phyloP scores from a whole-genome alignment of 2,329 filamentous ascomycete species.

The Curvularia sp. region DNA sequence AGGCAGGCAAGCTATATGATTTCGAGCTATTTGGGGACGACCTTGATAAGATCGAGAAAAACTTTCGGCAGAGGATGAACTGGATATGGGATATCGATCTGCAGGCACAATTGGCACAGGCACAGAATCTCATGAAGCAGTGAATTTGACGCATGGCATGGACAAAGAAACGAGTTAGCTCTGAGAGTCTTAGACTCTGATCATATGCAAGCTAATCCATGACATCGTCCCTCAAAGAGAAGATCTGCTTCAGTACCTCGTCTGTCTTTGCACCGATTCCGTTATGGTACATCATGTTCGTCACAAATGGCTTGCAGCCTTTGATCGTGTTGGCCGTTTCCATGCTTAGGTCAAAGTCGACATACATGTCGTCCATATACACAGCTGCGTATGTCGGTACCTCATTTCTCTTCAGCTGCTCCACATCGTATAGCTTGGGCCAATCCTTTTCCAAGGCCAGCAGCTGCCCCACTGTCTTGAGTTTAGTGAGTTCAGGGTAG shows the following conservation, averaged over 20 bases:
- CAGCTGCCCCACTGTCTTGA: slow-evolving; percentile 72
- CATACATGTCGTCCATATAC: slow-evolving; percentile 91
- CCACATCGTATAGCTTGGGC: slow-evolving; percentile 77
- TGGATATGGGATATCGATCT: slow-evolving; percentile 55
- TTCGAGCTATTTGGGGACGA: slow-evolving; percentile 51
- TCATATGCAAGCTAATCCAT: slow-evolving; percentile 56
- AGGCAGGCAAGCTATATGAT: slow-evolving; percentile 50
- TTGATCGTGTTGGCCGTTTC: slow-evolving; percentile 78
- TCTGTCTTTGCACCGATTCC: slow-evolving; percentile 75
- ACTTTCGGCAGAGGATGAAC: slow-evolving; percentile 40
- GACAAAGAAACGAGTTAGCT: neutral
- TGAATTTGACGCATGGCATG: neutral
- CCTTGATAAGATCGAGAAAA: slow-evolving; percentile 47
- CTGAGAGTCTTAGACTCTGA: neutral
- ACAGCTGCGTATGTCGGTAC: slow-evolving; percentile 87
- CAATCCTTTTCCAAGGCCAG: slow-evolving; percentile 74
- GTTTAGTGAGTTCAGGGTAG: slow-evolving; percentile 74
- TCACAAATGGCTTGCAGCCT: slow-evolving; percentile 80
- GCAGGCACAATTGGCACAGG: slow-evolving; percentile 44
- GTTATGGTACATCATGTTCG: slow-evolving; percentile 87
- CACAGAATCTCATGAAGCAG: slow-evolving; percentile 35
- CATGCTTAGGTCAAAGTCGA: slow-evolving; percentile 76
- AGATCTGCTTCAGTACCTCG: slow-evolving; percentile 78
- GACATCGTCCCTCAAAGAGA: slow-evolving; percentile 75
- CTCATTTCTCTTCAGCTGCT: slow-evolving; percentile 74